Evolutionary conservation across 352 stramenopile genomes (phyloP).

Genomic region (Pythium pyrilobum): DNA sequence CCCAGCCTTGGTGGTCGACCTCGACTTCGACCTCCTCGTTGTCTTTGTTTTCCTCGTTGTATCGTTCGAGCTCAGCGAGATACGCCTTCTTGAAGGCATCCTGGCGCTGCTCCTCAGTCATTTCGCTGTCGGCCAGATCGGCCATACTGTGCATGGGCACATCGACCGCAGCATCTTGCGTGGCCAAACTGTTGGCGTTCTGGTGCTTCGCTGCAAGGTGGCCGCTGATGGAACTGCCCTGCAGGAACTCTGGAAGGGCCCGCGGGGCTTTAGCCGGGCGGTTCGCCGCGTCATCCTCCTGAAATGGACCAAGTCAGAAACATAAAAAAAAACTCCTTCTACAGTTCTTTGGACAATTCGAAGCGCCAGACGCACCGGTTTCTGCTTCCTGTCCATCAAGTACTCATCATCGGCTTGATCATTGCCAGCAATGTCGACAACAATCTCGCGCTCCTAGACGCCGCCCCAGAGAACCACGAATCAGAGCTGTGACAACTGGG

Average conservation of each 20-base stretch:
- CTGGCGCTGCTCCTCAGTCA: constrained; percentile 79
- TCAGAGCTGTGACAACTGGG: not conserved
- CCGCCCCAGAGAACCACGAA: not conserved
- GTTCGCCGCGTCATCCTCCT: constrained; percentile 53
- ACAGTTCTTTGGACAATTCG: too few relatives aligned
- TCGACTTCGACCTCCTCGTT: constrained; percentile 72
- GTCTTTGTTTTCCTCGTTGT: constrained; percentile 82
- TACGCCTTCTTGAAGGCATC: constrained; percentile 82
- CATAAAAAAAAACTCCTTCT: too few relatives aligned
- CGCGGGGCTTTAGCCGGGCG: constrained; percentile 53
- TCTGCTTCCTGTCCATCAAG: constrained; percentile 63
- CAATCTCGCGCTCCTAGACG: constrained; percentile 68
- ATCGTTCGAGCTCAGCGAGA: constrained; percentile 76
- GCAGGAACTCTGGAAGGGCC: constrained; percentile 71
- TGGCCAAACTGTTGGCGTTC: constrained; percentile 14
- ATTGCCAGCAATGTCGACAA: constrained; percentile 79
- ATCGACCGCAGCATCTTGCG: constrained; percentile 30
- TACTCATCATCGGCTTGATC: constrained; percentile 79
- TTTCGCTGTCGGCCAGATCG: constrained; percentile 49
- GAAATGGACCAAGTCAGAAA: not conserved
- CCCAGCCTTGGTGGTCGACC: constrained; percentile 80
- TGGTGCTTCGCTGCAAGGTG: constrained; percentile 81
- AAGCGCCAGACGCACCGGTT: constrained; percentile 43
- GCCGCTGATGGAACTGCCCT: constrained; percentile 82
- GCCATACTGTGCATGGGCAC: constrained; percentile 46